These are phyloP conservation scores for Alisma plantagoaquatica DNA, from an alignment of 106 monocot genomes.

Conservation along the genomic window DNA sequence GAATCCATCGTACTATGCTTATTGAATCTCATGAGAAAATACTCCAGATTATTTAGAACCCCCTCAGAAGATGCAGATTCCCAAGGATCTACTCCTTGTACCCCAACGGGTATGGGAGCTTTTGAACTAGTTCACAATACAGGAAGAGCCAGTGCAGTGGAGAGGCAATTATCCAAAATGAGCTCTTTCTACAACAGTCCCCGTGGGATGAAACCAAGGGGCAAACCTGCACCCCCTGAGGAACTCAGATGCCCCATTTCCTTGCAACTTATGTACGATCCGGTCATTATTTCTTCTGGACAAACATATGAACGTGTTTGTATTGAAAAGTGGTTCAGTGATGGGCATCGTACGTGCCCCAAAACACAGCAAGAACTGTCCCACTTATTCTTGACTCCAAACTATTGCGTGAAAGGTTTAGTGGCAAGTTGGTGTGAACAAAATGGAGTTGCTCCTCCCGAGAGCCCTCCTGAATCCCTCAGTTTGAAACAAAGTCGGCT, in stretches of 20 bases:
- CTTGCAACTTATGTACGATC: conserved; percentile 92
- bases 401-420: conserved; percentile 86
- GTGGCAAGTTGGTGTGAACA: conserved; percentile 96
- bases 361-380: conserved; percentile 78
- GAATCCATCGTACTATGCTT: conserved; percentile 63
- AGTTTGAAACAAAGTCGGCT: conserved; percentile 52
- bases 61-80: conserved; percentile 44
- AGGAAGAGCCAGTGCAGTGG: conserved; percentile 14
- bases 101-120: conserved; percentile 32
- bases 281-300: conserved; percentile 91
- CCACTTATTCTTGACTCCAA: conserved; percentile 64
- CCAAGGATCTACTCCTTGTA: conserved; percentile 53
- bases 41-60: conserved; percentile 65
- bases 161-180: conserved; percentile 33
- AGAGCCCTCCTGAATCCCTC: conserved; percentile 58
- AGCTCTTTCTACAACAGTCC: conserved; percentile 34
- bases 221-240: conserved; percentile 57
- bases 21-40: conserved; percentile 72
- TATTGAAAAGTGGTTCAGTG: conserved; percentile 95
- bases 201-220: conserved; percentile 18
- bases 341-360: conserved; percentile 83
- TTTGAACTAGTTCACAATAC: conserved; percentile 7
- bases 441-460: conserved; percentile 56
- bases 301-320: conserved; percentile 85
- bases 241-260: conserved; percentile 88